phyloP scores from a whole-genome alignment of 176 grass and related monocot species.

The Tuctoria greenei region DNA sequence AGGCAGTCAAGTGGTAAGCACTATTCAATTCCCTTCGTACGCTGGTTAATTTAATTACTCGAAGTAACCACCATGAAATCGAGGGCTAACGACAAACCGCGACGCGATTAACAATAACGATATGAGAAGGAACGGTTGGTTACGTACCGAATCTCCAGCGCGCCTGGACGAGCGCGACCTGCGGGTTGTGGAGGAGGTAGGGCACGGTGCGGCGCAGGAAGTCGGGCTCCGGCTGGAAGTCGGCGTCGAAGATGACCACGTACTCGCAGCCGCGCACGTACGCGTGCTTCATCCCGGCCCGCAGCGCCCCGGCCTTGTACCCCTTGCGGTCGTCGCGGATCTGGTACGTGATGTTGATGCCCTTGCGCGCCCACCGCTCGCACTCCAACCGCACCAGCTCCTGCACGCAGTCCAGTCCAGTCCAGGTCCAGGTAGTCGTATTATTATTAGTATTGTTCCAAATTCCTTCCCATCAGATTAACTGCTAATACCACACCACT shows the following conservation, averaged over 20 bases:
- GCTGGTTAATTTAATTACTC: too few species aligned
- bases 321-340: constrained; percentile 73
- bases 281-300: constrained; percentile 75
- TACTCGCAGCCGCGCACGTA: constrained; percentile 86
- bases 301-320: constrained; percentile 89
- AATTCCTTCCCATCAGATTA: too few species aligned
- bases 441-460: too few species aligned
- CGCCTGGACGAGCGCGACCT: constrained; percentile 74
- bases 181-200: constrained; percentile 72
- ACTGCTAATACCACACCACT: too few species aligned
- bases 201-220: constrained; percentile 76
- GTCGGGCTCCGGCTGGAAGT: constrained; percentile 89
- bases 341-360: constrained; percentile 93
- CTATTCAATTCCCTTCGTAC: too few species aligned
- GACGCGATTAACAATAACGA: too few species aligned
- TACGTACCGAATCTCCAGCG: constrained; percentile 87
- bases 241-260: constrained; percentile 85
- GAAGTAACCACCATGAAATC: too few species aligned
- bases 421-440: too few species aligned
- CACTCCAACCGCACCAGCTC: constrained; percentile 82
- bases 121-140: too few species aligned
- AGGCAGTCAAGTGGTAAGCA: too few species aligned
- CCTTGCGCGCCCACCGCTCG: constrained; percentile 82
- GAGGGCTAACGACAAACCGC: too few species aligned
- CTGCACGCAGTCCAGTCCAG: too few species aligned